phyloP scores from a whole-genome alignment of 2,329 filamentous ascomycete species.

The Helminthosporium solani region DNA sequence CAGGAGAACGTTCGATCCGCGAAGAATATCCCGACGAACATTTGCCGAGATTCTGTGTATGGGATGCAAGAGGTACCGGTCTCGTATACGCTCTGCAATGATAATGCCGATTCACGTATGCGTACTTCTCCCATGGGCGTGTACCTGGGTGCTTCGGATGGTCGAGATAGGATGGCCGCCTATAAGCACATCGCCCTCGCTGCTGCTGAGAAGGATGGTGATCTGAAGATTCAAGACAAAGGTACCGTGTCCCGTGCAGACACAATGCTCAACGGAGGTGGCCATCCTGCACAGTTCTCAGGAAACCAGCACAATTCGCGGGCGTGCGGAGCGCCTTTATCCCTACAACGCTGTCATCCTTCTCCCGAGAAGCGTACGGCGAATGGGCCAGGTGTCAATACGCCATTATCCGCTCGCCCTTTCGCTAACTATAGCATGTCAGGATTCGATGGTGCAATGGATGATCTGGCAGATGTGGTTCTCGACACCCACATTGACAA shows the following conservation, averaged over 20 bases:
- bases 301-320: constrained; percentile 29
- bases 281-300: constrained; percentile 21
- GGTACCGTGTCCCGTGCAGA: constrained; percentile 15
- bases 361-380: constrained; percentile 24
- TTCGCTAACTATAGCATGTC: constrained; percentile 30
- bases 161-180: constrained; percentile 14
- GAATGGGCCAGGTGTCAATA: constrained; percentile 8
- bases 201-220: constrained; percentile 14
- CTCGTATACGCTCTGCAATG: constrained; percentile 15
- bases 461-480: constrained; percentile 38
- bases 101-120: constrained; percentile 13
- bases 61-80: constrained; percentile 11
- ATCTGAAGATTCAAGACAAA: constrained; percentile 19
- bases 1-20: constrained; percentile 30
- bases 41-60: constrained; percentile 18
- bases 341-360: constrained; percentile 28
- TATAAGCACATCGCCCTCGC: constrained; percentile 11
- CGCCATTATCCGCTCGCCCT: constrained; percentile 14
- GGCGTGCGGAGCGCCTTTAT: constrained; percentile 20
- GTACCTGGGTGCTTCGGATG: constrained; percentile 13
- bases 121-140: constrained; percentile 15
- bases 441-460: constrained; percentile 43
- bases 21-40: constrained; percentile 11
- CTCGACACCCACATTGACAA: constrained; percentile 20
- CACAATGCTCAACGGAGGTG: constrained; percentile 8